Evolutionary conservation across 139 green algal species (phyloP).

Genomic region (Micromonas commoda): DNA sequence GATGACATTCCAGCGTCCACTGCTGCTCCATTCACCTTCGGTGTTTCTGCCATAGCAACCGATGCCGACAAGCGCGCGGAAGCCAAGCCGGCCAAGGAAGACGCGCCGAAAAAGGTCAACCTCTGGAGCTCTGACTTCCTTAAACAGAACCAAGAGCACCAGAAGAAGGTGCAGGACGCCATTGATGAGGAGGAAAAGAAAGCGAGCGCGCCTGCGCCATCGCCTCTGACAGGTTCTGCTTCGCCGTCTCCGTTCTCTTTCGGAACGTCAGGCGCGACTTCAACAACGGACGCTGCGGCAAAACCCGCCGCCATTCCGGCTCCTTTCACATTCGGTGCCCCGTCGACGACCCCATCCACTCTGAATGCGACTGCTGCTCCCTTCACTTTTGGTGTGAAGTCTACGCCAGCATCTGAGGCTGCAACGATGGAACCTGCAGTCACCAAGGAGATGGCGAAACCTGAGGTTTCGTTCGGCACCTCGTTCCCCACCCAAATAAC

Average conservation of each 20-base stretch:
- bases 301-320: background rate
- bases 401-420: background rate
- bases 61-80: no score
- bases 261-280: no score
- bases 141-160: constrained; percentile 15
- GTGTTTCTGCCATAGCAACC: no score
- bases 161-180: constrained; percentile 13
- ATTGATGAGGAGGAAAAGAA: constrained; percentile 20
- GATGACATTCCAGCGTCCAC: no score
- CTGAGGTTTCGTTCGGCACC: background rate
- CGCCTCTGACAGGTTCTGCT: background rate
- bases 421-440: background rate
- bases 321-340: constrained; percentile 6
- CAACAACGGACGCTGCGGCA: background rate
- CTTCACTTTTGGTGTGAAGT: background rate
- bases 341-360: background rate
- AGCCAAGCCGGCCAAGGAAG: background rate
- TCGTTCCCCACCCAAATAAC: no score
- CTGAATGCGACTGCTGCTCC: background rate
- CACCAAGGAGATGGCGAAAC: background rate
- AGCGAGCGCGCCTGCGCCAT: background rate
- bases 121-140: constrained; percentile 19
- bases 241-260: constrained; percentile 5
- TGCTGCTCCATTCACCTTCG: no score
- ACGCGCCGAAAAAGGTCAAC: background rate